Evolutionary conservation across 2,329 filamentous ascomycete genomes (phyloP).

Genomic region (Colletotrichum limetticola): DNA sequence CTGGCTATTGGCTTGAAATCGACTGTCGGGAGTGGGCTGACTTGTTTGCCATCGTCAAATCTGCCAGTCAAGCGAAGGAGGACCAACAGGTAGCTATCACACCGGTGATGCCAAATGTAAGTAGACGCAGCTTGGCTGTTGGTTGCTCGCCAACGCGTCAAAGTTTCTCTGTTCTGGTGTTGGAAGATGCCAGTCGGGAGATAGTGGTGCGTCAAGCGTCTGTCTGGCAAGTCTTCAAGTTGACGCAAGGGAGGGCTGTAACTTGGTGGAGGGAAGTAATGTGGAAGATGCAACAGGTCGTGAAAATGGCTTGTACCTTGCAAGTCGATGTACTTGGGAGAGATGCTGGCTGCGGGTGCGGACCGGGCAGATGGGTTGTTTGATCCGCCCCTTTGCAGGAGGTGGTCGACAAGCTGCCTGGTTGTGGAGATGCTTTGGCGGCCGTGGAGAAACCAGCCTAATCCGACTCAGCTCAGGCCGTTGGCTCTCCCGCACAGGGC

Average conservation of each 20-base stretch:
- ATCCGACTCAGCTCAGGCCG: constrained; percentile 18
- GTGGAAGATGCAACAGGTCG: constrained; percentile 16
- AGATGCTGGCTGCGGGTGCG: constrained; percentile 33
- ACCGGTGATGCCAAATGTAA: constrained; percentile 35
- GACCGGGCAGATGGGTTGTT: constrained; percentile 34
- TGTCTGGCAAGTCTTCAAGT: constrained; percentile 15
- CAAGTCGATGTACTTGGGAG: constrained; percentile 35
- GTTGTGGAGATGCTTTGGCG: constrained; percentile 31
- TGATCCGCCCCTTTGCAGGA: constrained; percentile 36
- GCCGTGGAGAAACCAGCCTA: constrained; percentile 34
- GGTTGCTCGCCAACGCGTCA: constrained; percentile 35
- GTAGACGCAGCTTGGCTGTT: constrained; percentile 33
- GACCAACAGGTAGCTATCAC: constrained; percentile 30
- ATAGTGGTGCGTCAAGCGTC: constrained; percentile 31
- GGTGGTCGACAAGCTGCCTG: constrained; percentile 29
- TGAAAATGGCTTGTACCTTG: constrained; percentile 33
- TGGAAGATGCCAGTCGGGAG: constrained; percentile 22
- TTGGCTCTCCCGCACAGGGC: constrained; percentile 18
- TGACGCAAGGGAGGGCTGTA: constrained; percentile 32
- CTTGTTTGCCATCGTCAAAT: constrained; percentile 38
- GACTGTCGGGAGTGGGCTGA: constrained; percentile 33
- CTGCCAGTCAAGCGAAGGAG: constrained; percentile 30
- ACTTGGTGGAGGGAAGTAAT: constrained; percentile 35
- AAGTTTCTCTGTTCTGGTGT: constrained; percentile 13
- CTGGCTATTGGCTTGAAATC: constrained; percentile 35